A percentile compares a stretch with the other conserved stretches of the same genome.
phyloP scores from a whole-genome alignment of 495 filamentous ascomycete genomes.

The Xylaria cubensis region DNA sequence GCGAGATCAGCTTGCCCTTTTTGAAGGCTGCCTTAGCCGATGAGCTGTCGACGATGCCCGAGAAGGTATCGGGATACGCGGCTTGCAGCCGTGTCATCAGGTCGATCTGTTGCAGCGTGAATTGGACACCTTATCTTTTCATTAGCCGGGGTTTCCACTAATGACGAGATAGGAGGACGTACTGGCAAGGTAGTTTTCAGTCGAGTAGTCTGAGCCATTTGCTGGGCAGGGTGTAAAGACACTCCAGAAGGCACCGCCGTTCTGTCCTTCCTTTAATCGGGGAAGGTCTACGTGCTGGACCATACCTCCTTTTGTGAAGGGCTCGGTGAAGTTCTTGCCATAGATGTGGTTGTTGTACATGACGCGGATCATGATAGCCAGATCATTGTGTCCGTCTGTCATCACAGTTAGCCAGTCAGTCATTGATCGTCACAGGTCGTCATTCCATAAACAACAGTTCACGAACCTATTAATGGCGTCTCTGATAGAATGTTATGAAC shows the following conservation, averaged over 20 bases:
- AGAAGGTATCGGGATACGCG: slow-evolving; percentile 75
- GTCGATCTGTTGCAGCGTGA: slow-evolving; percentile 85
- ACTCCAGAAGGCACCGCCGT: slow-evolving; percentile 90
- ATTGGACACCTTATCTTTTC: slow-evolving; percentile 55
- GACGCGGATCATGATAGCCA: slow-evolving; percentile 75
- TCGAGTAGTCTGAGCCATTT: slow-evolving; percentile 73
- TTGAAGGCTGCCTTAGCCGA: slow-evolving; percentile 67
- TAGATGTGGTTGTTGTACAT: slow-evolving; percentile 81
- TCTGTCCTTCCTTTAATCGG: slow-evolving; percentile 60
- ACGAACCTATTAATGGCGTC: slow-evolving; percentile 81
- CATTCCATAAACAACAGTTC: background rate
- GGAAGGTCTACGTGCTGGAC: slow-evolving; percentile 81
- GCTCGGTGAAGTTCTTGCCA: slow-evolving; percentile 69
- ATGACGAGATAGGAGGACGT: slow-evolving; percentile 17
- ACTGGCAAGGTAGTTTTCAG: slow-evolving; percentile 68
- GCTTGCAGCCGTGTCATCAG: slow-evolving; percentile 71
- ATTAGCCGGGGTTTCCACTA: background rate
- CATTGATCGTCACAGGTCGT: background rate
- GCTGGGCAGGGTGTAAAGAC: slow-evolving; percentile 79
- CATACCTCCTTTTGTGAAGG: slow-evolving; percentile 71
- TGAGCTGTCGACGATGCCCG: slow-evolving; percentile 61
- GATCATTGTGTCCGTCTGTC: slow-evolving; percentile 90
- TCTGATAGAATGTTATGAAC: slow-evolving; percentile 71
- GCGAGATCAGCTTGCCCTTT: slow-evolving; percentile 64
- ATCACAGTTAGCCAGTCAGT: slow-evolving; percentile 23